Evolutionary conservation across 116 monocot genomes (phyloP).

Genomic region (Thalassia testudinum): DNA sequence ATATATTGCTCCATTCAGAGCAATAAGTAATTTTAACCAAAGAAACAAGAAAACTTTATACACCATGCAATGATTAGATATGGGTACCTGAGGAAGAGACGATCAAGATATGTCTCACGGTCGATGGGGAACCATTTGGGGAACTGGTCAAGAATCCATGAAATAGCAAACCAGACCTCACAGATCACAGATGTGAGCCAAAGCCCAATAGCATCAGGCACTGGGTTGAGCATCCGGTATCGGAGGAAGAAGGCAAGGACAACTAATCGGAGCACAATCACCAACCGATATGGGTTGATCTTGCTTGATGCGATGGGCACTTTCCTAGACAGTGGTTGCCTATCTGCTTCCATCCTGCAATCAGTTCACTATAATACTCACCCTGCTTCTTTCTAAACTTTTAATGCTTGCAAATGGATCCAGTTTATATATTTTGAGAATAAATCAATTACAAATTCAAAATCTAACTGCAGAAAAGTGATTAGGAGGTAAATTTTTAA

Average conservation of each 20-base stretch:
- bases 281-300: constrained; percentile 90
- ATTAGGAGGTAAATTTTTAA: no score
- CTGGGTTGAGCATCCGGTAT: constrained; percentile 77
- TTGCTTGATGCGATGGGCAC: constrained; percentile 92
- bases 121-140: constrained; percentile 99
- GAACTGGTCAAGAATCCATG: constrained; percentile 98
- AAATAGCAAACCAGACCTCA: constrained; percentile 93
- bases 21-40: no score
- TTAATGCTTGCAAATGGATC: no score
- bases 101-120: constrained; percentile 88
- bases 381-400: no score
- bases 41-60: no score
- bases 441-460: no score
- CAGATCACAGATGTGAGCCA: constrained; percentile 92
- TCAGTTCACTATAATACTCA: no score
- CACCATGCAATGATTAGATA: no score
- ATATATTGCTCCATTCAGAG: no score
- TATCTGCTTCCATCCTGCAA: constrained; percentile 66
- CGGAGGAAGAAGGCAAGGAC: constrained; percentile 85
- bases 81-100: constrained; percentile 72
- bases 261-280: constrained; percentile 71
- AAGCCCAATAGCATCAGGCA: constrained; percentile 62
- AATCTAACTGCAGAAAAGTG: no score
- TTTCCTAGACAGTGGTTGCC: constrained; percentile 91
- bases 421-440: no score